Evolutionary conservation across 2,329 filamentous ascomycete genomes (phyloP).

Genomic region (Periconia digitata): DNA sequence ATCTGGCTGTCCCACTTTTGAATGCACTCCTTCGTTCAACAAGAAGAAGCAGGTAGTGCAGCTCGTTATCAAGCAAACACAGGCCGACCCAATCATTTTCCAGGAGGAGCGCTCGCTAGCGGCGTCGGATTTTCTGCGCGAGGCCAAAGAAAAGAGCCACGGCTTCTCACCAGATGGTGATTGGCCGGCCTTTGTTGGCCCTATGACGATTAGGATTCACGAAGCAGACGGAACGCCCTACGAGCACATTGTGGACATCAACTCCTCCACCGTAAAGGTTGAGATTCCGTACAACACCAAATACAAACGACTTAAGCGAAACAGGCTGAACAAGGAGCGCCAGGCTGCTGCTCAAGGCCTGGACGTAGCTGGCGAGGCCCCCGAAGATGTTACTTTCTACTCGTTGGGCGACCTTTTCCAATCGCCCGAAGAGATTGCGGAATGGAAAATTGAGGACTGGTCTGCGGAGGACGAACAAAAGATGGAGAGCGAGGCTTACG

Average conservation of each 20-base stretch:
- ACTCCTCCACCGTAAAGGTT: conserved; percentile 79
- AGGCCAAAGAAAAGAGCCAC: conserved; percentile 76
- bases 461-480: conserved; percentile 81
- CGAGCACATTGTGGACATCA: conserved; percentile 95
- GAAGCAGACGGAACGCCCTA: conserved; percentile 98
- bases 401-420: conserved; percentile 90
- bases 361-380: conserved; percentile 62
- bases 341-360: conserved; percentile 61
- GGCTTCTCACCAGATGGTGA: conserved; percentile 69
- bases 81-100: conserved; percentile 30
- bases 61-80: conserved; percentile 76
- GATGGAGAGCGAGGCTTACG: conserved; percentile 96
- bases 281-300: conserved; percentile 99
- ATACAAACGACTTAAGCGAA: conserved; percentile 94
- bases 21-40: conserved; percentile 88
- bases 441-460: conserved; percentile 90
- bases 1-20: conserved; percentile 84
- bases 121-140: conserved; percentile 76
- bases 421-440: conserved; percentile 73
- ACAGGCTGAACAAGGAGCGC: conserved; percentile 77
- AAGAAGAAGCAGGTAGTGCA: conserved; percentile 97
- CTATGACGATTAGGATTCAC: conserved; percentile 97
- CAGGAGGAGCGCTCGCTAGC: conserved; percentile 52
- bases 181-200: conserved; percentile 85
- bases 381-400: conserved; percentile 84